Base-by-base conservation (phyloP, 495 filamentous ascomycete species). In the Trichoderma gamsii region DNA sequence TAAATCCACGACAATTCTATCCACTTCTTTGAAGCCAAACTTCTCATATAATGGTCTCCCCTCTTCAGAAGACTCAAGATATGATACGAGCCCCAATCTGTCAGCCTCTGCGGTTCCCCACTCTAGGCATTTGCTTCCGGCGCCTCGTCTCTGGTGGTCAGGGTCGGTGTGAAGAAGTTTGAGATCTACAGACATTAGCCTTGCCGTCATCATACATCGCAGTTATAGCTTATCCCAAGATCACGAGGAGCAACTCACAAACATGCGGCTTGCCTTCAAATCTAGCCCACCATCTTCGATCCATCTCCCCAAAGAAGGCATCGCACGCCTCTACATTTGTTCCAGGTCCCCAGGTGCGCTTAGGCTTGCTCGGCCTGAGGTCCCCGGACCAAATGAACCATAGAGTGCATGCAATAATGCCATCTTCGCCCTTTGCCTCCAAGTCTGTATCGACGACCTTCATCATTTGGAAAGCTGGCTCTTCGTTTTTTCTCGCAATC, bases 81-180 rank as follows among this genome's bases (percentile, higher is more conserved):
- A 78, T 1, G 73, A 69, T 2, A 72, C 69, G 13, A 84, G 67
- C 1, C 70, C 68, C 59, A 77, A 72, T 21, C 74, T 71, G 46
- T 82, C 78, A 2, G 79, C 81, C 23, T 75, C 71, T 2, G 71
- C 70, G 25, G 82, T 67, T 6, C 80, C 80, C 75, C 78, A 81
- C 65, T 77, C 70, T 1, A 83, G 72, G 2, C 84, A 67, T 41
- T 73, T 74, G 0, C 77, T 72, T 2, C 76, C 83, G 0, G 81
- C 72, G 4, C 81, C 80, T 2, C 71, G 73, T 4, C 81, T 78
- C 43, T 84, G 78, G 64, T 80, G 73, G 18, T 68, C 67, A 5
- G 76, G 76, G 29, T 74, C 66, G 15, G 76, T 72, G 4, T 74
- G 75, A 5, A 76, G 68, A 15, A 75, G 72, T 15, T 78, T 73